phyloP scores from a whole-genome alignment of 805 yeast species.

The Torulaspora delbrueckii region DNA sequence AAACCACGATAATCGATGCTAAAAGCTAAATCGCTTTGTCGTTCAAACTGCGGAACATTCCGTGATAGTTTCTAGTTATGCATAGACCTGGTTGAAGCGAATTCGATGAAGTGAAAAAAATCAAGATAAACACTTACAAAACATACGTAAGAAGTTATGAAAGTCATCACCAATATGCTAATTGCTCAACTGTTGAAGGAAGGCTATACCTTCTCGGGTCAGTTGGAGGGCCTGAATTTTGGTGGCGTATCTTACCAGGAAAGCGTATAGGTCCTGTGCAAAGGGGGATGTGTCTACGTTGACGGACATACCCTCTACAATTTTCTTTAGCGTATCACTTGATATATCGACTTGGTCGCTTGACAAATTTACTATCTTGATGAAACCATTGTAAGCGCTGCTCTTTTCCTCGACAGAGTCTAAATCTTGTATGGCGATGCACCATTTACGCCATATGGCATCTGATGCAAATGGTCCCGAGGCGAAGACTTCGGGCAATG shows the following conservation, averaged over 20 bases:
- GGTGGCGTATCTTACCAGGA: conserved; percentile 24
- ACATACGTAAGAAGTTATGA: no score
- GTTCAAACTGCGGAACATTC: no score
- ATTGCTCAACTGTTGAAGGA: conserved; percentile 26
- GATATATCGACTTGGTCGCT: conserved; percentile 20
- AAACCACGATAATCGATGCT: background rate
- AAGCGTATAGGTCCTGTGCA: conserved; percentile 28
- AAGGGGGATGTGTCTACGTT: conserved; percentile 31
- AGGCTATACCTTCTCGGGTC: conserved; percentile 22
- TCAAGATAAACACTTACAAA: no score
- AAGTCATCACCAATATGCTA: background rate
- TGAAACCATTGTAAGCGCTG: conserved; percentile 79
- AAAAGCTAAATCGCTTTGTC: no score
- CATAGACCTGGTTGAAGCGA: no score
- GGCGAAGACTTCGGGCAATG: conserved; percentile 54
- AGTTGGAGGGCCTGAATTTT: conserved; percentile 22
- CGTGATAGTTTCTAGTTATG: no score
- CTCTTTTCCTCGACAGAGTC: conserved; percentile 86
- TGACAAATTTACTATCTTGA: conserved; percentile 47
- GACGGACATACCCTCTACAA: conserved; percentile 26
- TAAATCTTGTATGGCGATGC: conserved; percentile 57
- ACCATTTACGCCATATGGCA: conserved; percentile 59
- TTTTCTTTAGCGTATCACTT: conserved; percentile 22
- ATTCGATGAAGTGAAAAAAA: no score
- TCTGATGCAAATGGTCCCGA: conserved; percentile 38